Conservation (phyloP, 768 basidiomycete species). For the Serendipita vermifera region DNA sequence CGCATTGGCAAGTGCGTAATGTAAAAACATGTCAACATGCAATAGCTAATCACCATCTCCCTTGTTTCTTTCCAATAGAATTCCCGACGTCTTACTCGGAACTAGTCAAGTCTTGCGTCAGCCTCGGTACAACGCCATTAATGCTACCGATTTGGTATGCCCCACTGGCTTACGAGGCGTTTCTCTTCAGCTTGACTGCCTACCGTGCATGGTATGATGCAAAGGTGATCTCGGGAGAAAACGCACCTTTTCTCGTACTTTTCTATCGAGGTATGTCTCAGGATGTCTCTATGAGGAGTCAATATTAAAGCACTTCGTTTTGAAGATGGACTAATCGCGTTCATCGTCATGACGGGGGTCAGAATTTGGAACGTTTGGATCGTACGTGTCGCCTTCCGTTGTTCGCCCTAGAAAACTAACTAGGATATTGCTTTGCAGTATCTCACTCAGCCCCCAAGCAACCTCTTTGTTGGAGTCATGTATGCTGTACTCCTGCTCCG, state of each 20-base stretch:
- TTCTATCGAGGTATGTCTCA: neutral
- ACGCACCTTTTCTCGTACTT: neutral
- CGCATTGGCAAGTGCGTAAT: no score
- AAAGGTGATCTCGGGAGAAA: neutral
- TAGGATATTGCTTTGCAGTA: no score
- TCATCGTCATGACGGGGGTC: neutral
- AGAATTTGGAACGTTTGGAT: conserved; percentile 5
- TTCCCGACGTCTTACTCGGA: no score
- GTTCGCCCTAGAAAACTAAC: no score
- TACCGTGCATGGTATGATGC: neutral
- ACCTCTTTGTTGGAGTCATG: no score
- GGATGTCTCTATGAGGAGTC: neutral
- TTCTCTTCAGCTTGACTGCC: neutral
- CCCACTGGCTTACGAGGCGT: neutral
- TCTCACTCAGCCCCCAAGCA: no score
- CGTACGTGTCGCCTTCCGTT: no score
- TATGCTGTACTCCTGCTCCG: no score
- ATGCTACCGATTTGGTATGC: neutral
- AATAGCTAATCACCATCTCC: no score
- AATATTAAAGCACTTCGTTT: no score
- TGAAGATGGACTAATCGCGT: neutral
- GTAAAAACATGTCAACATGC: no score
- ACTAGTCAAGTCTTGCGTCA: neutral
- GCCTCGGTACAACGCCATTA: neutral
- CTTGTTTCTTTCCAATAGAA: no score